phyloP scores from a whole-genome alignment of 257 asterid species.

The Scutellaria baicalensis region DNA sequence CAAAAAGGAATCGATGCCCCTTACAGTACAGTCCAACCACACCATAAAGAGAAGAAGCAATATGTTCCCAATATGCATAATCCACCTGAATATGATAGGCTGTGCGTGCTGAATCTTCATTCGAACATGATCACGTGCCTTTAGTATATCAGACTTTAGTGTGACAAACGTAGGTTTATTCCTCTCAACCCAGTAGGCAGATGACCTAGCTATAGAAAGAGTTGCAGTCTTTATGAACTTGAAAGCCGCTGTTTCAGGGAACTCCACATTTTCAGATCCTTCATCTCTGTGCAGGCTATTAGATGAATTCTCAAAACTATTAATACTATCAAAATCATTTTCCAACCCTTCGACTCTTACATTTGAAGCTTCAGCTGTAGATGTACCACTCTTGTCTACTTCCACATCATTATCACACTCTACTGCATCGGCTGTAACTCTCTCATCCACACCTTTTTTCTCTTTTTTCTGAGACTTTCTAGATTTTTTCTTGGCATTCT shows the following conservation, averaged over 20 bases:
- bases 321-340: slow-evolving; percentile 12
- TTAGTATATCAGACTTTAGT: slow-evolving; percentile 28
- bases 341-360: slow-evolving; percentile 22
- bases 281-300: slow-evolving; percentile 25
- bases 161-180: slow-evolving; percentile 39
- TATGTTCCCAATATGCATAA: slow-evolving; percentile 50
- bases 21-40: slow-evolving; percentile 83
- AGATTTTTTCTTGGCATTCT: slow-evolving; percentile 40
- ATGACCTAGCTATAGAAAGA: slow-evolving; percentile 43
- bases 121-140: slow-evolving; percentile 39
- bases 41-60: slow-evolving; percentile 68
- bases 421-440: slow-evolving; percentile 23
- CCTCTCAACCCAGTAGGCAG: slow-evolving; percentile 66
- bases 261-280: slow-evolving; percentile 30
- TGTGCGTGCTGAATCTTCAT: slow-evolving; percentile 55
- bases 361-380: slow-evolving; percentile 30
- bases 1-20: slow-evolving; percentile 85
- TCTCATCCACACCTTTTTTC: slow-evolving; percentile 30
- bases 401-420: slow-evolving; percentile 22
- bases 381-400: slow-evolving; percentile 24
- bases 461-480: slow-evolving; percentile 44
- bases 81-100: slow-evolving; percentile 66
- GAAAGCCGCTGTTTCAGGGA: slow-evolving; percentile 44
- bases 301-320: slow-evolving; percentile 16
- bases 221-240: slow-evolving; percentile 45